phyloP scores from a whole-genome alignment of 768 basidiomycete species.

The Lenzites betulinus region DNA sequence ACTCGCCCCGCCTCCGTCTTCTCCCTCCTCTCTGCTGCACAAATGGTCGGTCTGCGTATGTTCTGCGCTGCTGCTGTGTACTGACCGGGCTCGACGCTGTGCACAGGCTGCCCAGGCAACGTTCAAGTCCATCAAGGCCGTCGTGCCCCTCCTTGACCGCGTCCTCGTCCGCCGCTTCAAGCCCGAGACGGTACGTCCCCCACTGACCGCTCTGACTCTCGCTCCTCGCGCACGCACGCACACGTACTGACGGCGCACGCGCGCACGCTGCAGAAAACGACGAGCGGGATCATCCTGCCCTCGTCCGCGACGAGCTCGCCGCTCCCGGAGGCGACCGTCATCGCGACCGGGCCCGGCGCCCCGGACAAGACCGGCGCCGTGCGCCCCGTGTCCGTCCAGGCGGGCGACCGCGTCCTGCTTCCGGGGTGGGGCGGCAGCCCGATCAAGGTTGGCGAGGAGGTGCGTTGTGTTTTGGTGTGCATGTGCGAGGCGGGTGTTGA shows the following conservation, averaged over 20 bases:
- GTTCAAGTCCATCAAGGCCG: conserved; percentile 91
- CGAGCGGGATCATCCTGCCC: conserved; percentile 94
- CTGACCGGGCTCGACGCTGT: neutral
- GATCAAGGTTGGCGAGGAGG: conserved; percentile 97
- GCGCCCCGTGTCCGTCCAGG: conserved; percentile 74
- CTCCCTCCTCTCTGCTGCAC: neutral
- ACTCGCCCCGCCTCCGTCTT: neutral
- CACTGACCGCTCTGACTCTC: too few relatives aligned
- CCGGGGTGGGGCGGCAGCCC: conserved; percentile 96
- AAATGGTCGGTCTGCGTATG: neutral
- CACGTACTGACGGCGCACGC: neutral
- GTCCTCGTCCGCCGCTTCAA: conserved; percentile 98
- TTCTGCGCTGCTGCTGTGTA: neutral
- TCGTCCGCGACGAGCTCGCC: conserved; percentile 81
- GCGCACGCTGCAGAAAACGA: conserved; percentile 85
- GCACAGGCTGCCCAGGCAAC: conserved; percentile 82
- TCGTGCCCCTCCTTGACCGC: conserved; percentile 92
- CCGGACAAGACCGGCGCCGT: conserved; percentile 82
- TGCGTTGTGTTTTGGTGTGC: conserved; percentile 40
- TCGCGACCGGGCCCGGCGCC: conserved; percentile 95
- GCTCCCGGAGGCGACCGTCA: conserved; percentile 95
- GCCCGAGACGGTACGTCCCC: conserved; percentile 76
- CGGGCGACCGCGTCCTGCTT: conserved; percentile 90
- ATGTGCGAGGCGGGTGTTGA: neutral
- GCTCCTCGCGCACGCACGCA: neutral